phyloP scores from a whole-genome alignment of 257 asterid genomes.

The Parsonsia alboflavescens region DNA sequence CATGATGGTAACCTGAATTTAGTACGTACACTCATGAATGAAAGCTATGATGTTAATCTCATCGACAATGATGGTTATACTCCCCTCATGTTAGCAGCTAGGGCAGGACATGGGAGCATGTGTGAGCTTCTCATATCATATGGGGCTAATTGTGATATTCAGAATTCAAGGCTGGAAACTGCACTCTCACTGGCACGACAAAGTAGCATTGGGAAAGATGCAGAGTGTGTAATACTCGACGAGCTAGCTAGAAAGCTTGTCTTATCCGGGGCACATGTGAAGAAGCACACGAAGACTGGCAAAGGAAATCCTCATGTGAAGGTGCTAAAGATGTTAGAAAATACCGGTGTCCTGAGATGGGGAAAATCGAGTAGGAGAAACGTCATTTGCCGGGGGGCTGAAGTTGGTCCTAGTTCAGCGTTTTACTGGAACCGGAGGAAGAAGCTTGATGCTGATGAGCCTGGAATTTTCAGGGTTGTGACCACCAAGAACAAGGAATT shows the following conservation, averaged over 20 bases:
- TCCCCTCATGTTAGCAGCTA: conserved; percentile 67
- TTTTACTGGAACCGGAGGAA: conserved; percentile 53
- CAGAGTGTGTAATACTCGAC: conserved; percentile 40
- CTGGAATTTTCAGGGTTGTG: conserved; percentile 54
- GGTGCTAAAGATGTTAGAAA: conserved; percentile 51
- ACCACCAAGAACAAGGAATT: conserved; percentile 53
- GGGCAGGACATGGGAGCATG: conserved; percentile 34
- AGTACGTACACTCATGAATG: conserved; percentile 23
- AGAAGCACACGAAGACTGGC: conserved; percentile 60
- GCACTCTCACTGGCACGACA: conserved; percentile 46
- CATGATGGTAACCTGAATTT: conserved; percentile 28
- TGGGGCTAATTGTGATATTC: conserved; percentile 45
- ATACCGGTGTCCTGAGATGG: conserved; percentile 48
- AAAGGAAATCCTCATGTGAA: conserved; percentile 57
- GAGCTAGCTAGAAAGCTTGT: conserved; percentile 56
- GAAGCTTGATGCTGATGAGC: conserved; percentile 50
- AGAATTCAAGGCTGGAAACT: conserved; percentile 41
- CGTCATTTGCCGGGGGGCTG: conserved; percentile 57
- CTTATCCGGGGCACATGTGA: conserved; percentile 38
- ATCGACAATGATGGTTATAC: conserved; percentile 51
- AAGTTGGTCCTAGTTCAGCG: conserved; percentile 46
- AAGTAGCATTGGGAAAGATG: conserved; percentile 22
- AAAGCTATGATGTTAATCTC: conserved; percentile 29
- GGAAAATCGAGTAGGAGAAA: conserved; percentile 60
- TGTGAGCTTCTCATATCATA: conserved; percentile 42